phyloP scores from a whole-genome alignment of 2,329 filamentous ascomycete species.

The Diaporthe australafricana region DNA sequence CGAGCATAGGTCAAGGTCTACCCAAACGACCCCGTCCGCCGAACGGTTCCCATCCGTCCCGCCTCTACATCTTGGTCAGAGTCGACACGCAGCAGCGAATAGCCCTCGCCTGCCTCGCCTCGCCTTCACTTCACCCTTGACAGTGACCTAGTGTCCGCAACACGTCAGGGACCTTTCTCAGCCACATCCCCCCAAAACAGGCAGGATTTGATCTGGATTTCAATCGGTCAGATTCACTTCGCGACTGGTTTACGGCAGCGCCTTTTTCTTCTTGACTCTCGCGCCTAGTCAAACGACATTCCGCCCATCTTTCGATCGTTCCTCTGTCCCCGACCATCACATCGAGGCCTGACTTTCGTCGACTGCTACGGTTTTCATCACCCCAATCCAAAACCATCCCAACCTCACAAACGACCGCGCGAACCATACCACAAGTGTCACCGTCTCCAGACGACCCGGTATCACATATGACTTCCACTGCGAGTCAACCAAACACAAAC shows the following conservation, averaged over 20 bases:
- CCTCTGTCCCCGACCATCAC: slow-evolving; percentile 5
- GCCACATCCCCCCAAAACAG: slow-evolving; percentile 11
- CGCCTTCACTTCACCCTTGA: slow-evolving; percentile 28
- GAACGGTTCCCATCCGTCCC: slow-evolving; percentile 20
- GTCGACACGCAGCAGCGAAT: slow-evolving; percentile 20
- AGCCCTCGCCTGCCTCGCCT: slow-evolving; percentile 6
- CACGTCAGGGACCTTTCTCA: slow-evolving; percentile 15
- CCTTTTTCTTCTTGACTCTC: slow-evolving; percentile 27
- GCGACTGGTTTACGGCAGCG: slow-evolving; percentile 29
- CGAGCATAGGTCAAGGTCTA: slow-evolving; percentile 28
- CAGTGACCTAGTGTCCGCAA: slow-evolving; percentile 26
- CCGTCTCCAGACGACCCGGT: slow-evolving; percentile 38
- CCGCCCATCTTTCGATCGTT: slow-evolving; percentile 1
- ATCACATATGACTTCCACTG: slow-evolving; percentile 71
- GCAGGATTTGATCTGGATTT: slow-evolving; percentile 8
- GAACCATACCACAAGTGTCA: slow-evolving; percentile 31
- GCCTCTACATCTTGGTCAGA: slow-evolving; percentile 14
- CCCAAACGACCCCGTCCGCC: slow-evolving; percentile 26
- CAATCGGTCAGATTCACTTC: slow-evolving; percentile 32
- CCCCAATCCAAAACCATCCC: neutral
- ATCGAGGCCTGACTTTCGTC: slow-evolving; percentile 24
- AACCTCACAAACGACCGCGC: slow-evolving; percentile 30
- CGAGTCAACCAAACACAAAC: slow-evolving; percentile 63
- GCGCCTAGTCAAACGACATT: slow-evolving; percentile 1
- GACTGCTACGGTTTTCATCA: neutral